These are phyloP conservation scores for Proliferodiscus dingleyae DNA, from an alignment of 2,329 filamentous ascomycete species.

Conservation along the genomic window DNA sequence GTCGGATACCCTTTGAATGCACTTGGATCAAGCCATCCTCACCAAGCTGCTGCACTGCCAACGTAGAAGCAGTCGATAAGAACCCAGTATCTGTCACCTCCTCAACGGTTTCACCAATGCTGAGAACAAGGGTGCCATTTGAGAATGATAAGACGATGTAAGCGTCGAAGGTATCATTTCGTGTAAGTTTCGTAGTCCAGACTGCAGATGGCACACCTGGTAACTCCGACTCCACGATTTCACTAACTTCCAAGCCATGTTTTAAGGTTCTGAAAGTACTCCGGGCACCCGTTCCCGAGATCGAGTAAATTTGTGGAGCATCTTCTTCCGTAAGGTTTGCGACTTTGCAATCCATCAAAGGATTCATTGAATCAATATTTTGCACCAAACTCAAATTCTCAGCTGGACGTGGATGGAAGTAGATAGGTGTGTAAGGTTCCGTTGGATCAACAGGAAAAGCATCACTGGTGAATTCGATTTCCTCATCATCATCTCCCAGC, in stretches of 20 bases:
- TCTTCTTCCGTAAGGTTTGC: constrained; percentile 89
- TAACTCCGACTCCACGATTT: constrained; percentile 91
- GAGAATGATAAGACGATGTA: constrained; percentile 95
- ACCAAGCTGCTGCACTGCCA: constrained; percentile 90
- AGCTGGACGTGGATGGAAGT: constrained; percentile 74
- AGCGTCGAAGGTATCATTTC: constrained; percentile 78
- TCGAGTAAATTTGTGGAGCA: constrained; percentile 91
- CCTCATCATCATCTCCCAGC: constrained; percentile 89
- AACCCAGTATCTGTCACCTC: constrained; percentile 94
- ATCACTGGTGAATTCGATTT: constrained; percentile 80
- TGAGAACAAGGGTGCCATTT: constrained; percentile 84
- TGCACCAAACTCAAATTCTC: constrained; percentile 84
- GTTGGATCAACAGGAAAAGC: constrained; percentile 72
- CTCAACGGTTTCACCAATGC: constrained; percentile 94
- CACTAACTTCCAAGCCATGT: constrained; percentile 87
- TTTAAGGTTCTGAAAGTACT: constrained; percentile 90
- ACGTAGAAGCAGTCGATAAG: constrained; percentile 77
- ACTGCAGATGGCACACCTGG: constrained; percentile 86
- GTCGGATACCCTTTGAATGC: constrained; percentile 91
- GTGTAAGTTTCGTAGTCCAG: constrained; percentile 88
- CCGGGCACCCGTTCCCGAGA: constrained; percentile 81
- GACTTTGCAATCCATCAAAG: constrained; percentile 85
- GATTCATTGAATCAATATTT: constrained; percentile 83
- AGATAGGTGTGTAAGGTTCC: constrained; percentile 70
- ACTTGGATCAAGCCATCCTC: constrained; percentile 91